Evolutionary conservation across 371 early-diverging fungal species (phyloP), one percentile per base, ranked within the genome.

Genomic region (Mortierella polycephala): DNA sequence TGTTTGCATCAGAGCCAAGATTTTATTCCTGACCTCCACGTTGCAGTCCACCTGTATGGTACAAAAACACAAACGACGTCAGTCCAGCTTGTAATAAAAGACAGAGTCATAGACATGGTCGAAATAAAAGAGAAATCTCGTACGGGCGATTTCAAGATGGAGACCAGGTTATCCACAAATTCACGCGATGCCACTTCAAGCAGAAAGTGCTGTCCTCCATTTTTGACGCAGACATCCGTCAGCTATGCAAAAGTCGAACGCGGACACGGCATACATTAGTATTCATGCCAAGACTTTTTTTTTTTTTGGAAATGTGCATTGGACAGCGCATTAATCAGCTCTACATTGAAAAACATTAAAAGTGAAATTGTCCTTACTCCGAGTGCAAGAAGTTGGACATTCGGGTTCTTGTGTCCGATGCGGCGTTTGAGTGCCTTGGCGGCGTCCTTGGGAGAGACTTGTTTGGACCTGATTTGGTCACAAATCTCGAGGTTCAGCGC

Each of bases 151-250:
- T 89, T 89, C n/a, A 91, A 65, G 13, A 94, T 77, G 3, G 86
- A 84, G 2, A 87, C 87, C 49, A 97, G 71, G 64, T 90, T 88
- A 74, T 98, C 97, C 69, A 96, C 86, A 81, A 96, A 98, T 44
- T 96, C 98, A 54, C 94, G 85, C 13, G 92, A 88, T 1, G 98
- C 93, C 21, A 98, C 82, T 71, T 97, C 96, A 10, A 88, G 86
- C 46, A 97, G 83, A 75, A 98, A 96, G 46, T 89, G 89, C 52
- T 85, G 81, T 1, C 98, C 98, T 37, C 94, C 92, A 80, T 98
- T 98, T 82, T 98, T 98, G 41, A 97, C 95, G 75, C 96, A 96
- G 18, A 92, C 90, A 81, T 98, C 98, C 0, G 92, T 85, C 46
- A 97, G 83, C 95, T 95, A 69, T 14, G 23, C 1, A 60, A 57